Percentiles rank a stretch among this genome's conserved stretches.
phyloP scores from a whole-genome alignment of 169 alveolate species.

The Plasmodium chabaudi region DNA sequence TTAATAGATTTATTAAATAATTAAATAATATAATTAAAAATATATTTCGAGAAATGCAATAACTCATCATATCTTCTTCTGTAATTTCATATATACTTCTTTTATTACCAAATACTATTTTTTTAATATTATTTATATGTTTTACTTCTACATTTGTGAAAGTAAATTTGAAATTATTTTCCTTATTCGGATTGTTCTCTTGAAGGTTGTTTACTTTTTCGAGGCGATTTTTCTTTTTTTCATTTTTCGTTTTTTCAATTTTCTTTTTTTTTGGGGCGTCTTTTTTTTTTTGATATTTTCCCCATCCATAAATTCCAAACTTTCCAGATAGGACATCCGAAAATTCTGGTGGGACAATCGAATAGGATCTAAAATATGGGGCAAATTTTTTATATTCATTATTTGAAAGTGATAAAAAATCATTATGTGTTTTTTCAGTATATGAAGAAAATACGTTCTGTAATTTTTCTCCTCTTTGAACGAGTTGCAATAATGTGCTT shows the following conservation, averaged over 20 bases:
- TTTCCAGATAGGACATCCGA: slow-evolving; percentile 62
- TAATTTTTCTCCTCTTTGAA: slow-evolving; percentile 74
- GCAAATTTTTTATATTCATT: not conserved
- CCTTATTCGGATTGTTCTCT: too few species aligned
- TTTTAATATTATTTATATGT: slow-evolving; percentile 30
- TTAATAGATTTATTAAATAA: slow-evolving; percentile 25
- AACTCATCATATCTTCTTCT: slow-evolving; percentile 67
- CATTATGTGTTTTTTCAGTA: not conserved
- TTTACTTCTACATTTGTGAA: slow-evolving; percentile 20
- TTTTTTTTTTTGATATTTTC: slow-evolving; percentile 60
- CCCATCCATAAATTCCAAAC: slow-evolving; percentile 56
- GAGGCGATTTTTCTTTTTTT: not conserved
- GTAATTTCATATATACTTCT: slow-evolving; percentile 60
- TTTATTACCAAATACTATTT: slow-evolving; percentile 67
- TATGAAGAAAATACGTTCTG: slow-evolving; percentile 57
- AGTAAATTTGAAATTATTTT: not conserved
- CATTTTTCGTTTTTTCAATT: slow-evolving; percentile 3
- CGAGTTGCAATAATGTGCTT: slow-evolving; percentile 60
- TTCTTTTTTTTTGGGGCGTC: not conserved
- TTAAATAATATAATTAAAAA: slow-evolving; percentile 41
- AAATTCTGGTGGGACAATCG: slow-evolving; percentile 58
- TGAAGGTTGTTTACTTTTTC: not conserved
- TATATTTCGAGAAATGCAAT: slow-evolving; percentile 38
- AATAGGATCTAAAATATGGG: slow-evolving; percentile 9
- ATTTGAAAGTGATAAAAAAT: not conserved